Conservation (phyloP, 768 basidiomycete species). For the Suillus fuscotomentosus region DNA sequence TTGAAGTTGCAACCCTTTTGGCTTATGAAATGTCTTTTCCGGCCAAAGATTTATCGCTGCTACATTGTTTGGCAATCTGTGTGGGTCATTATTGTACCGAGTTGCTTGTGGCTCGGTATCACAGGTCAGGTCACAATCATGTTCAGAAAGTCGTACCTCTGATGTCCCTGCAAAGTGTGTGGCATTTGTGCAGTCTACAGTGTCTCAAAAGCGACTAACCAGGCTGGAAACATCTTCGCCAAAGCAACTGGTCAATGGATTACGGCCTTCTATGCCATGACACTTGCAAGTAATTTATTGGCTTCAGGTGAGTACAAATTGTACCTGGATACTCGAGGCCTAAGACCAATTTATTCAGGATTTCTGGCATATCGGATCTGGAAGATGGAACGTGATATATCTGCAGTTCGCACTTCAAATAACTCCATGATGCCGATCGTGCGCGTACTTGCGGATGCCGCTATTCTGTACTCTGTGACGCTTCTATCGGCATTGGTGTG, state of each 20-base stretch:
- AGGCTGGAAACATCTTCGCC: neutral
- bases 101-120: neutral
- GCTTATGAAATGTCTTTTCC: neutral
- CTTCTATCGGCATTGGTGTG: neutral
- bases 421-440: neutral
- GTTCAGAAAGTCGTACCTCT: neutral
- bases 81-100: neutral
- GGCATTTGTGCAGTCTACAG: neutral
- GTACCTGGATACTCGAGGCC: neutral
- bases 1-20: neutral
- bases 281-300: conserved; percentile 2
- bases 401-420: neutral
- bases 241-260: conserved; percentile 8
- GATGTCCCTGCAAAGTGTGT: neutral
- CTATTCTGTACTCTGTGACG: neutral
- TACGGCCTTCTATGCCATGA: conserved; percentile 3
- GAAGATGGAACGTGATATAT: neutral
- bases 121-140: neutral
- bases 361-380: neutral
- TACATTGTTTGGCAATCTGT: neutral
- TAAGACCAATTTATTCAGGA: neutral
- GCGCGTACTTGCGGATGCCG: too few species aligned
- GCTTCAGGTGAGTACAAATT: neutral
- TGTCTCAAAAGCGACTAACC: neutral
- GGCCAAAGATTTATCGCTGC: neutral